Evolutionary conservation across 2,329 filamentous ascomycete species (phyloP).

Genomic region (Trichoderma guizhouense): DNA sequence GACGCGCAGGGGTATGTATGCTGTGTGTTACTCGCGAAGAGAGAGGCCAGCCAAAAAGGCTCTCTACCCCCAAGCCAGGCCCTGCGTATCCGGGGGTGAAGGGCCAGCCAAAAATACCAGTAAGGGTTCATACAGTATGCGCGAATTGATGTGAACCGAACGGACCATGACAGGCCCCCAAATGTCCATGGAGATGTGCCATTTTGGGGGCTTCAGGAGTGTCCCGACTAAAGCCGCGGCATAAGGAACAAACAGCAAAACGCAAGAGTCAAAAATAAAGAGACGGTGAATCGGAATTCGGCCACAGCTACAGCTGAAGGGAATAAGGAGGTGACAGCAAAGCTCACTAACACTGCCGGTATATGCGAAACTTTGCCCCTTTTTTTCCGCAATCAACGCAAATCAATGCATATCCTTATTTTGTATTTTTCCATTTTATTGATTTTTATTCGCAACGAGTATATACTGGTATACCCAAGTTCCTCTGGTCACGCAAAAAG

Average conservation of each 20-base stretch:
- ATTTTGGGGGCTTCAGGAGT: not conserved
- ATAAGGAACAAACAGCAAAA: not conserved
- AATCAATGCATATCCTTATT: not conserved
- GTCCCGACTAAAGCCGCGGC: constrained; percentile 5
- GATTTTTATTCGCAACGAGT: not conserved
- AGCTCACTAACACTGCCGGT: not conserved
- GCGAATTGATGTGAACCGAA: constrained; percentile 12
- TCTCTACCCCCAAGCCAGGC: not conserved
- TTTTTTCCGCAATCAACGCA: not conserved
- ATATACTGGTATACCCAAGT: not conserved
- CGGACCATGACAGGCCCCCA: not conserved
- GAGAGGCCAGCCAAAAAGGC: not conserved
- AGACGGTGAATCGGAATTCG: not conserved
- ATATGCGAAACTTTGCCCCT: not conserved
- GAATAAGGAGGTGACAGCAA: constrained; percentile 1
- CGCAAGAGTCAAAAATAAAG: not conserved
- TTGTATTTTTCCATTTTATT: not conserved
- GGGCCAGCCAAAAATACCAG: not conserved
- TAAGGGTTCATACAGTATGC: not conserved
- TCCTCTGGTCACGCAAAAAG: not conserved
- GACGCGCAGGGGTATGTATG: not conserved
- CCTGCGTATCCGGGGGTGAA: not conserved
- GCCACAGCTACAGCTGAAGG: not conserved
- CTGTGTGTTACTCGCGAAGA: not conserved
- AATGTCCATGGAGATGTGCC: constrained; percentile 1